A percentile compares a stretch with the other conserved stretches of the same genome.
Evolutionary conservation across 148 eudicot genomes (phyloP).

Genomic region (Rheum nobile): DNA sequence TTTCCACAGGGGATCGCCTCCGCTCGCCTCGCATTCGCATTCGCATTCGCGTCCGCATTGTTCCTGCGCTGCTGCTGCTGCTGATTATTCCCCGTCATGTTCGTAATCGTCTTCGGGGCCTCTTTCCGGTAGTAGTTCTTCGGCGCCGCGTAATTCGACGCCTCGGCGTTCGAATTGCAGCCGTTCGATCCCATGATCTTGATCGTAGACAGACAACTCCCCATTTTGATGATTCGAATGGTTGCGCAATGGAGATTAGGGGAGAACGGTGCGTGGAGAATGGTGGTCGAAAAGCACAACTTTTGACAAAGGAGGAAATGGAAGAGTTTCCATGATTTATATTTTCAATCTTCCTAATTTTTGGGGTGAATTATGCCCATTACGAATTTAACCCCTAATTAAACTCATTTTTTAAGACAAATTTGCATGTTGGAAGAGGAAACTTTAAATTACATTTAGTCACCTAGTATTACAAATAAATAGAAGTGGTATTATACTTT

Average conservation of each 20-base stretch:
- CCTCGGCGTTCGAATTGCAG: neutral
- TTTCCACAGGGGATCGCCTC: conserved; percentile 55
- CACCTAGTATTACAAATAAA: too few species aligned
- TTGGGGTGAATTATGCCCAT: neutral
- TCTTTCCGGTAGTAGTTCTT: neutral
- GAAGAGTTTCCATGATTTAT: neutral
- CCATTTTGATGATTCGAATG: neutral
- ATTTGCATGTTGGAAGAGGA: too few species aligned
- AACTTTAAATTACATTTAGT: too few species aligned
- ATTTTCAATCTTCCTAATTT: neutral
- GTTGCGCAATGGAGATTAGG: neutral
- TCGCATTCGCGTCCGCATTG: neutral
- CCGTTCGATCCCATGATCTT: conserved; percentile 5
- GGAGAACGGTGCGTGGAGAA: neutral
- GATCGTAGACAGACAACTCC: conserved; percentile 8
- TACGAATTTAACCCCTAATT: neutral
- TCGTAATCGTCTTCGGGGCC: neutral
- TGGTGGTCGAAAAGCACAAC: neutral
- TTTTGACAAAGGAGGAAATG: conserved; percentile 1
- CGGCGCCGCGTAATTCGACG: neutral
- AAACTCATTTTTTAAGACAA: too few species aligned
- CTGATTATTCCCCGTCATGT: neutral
- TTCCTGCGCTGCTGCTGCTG: neutral
- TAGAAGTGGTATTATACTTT: too few species aligned
- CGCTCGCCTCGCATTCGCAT: conserved; percentile 17